These are phyloP conservation scores for Globisporangium middletonii DNA, from an alignment of 352 stramenopile species.

Conservation along the genomic window DNA sequence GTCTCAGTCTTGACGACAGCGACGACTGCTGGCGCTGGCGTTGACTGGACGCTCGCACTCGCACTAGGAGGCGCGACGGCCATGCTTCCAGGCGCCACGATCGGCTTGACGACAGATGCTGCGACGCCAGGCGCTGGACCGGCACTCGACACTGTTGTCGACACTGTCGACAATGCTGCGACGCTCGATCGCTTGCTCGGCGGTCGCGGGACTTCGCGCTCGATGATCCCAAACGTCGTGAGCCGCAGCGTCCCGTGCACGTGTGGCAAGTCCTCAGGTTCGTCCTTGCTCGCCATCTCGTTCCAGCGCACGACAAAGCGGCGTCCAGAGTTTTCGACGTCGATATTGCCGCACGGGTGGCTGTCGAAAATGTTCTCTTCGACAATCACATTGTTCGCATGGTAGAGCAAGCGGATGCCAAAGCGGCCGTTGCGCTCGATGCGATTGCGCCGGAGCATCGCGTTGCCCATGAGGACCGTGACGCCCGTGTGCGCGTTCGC, in stretches of 20 bases:
- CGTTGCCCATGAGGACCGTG: slow-evolving; percentile 48
- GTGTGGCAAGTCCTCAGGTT: slow-evolving; percentile 48
- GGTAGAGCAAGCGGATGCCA: slow-evolving; percentile 65
- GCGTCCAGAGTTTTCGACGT: slow-evolving; percentile 67
- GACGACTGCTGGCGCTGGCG: background rate
- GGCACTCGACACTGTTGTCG: background rate
- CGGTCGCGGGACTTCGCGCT: slow-evolving; percentile 14
- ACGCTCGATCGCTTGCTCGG: background rate
- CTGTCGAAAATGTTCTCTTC: slow-evolving; percentile 64
- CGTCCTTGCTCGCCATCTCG: slow-evolving; percentile 53
- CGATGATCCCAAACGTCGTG: slow-evolving; percentile 30
- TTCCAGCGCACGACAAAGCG: slow-evolving; percentile 78
- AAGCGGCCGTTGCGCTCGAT: slow-evolving; percentile 64
- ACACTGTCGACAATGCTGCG: background rate
- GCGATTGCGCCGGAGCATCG: slow-evolving; percentile 54
- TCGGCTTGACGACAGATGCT: too few species aligned
- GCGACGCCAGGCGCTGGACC: background rate
- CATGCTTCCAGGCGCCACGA: too few species aligned
- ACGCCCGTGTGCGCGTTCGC: slow-evolving; percentile 55
- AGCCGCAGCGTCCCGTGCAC: slow-evolving; percentile 40
- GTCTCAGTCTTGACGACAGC: background rate
- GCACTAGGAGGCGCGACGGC: too few species aligned
- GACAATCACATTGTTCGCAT: slow-evolving; percentile 62
- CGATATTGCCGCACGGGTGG: slow-evolving; percentile 67
- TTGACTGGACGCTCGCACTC: background rate